phyloP scores from a whole-genome alignment of 768 basidiomycete species.

The Boletus sp. region DNA sequence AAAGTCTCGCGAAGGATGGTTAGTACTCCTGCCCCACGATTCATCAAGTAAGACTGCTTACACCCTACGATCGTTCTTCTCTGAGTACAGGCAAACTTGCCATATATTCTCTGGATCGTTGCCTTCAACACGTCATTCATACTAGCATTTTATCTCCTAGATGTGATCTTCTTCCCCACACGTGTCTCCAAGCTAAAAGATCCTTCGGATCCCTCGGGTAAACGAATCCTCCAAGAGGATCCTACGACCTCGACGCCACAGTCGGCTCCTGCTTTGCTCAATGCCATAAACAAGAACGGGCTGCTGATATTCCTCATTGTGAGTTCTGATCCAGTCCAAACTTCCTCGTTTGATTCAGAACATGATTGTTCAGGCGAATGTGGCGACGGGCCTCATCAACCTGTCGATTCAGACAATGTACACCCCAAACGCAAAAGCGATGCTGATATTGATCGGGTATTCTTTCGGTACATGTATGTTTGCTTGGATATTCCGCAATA shows the following conservation, averaged over 20 bases:
- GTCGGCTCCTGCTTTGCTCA: slow-evolving; percentile 54
- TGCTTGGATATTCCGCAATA: slow-evolving; percentile 55
- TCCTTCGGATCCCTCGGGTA: slow-evolving; percentile 22
- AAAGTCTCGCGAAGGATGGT: slow-evolving; percentile 64
- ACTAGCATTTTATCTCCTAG: slow-evolving; percentile 74
- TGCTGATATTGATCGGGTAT: slow-evolving; percentile 65
- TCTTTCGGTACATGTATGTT: slow-evolving; percentile 52
- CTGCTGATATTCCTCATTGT: slow-evolving; percentile 80
- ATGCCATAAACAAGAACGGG: slow-evolving; percentile 82
- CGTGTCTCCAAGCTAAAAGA: slow-evolving; percentile 31
- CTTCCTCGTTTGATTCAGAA: background rate
- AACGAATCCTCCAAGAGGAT: slow-evolving; percentile 27
- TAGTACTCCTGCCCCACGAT: slow-evolving; percentile 23
- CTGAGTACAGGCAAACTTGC: slow-evolving; percentile 70
- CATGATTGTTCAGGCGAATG: slow-evolving; percentile 63
- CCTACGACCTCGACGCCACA: slow-evolving; percentile 15
- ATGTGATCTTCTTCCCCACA: slow-evolving; percentile 64
- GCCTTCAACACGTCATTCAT: slow-evolving; percentile 89
- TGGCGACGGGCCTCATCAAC: slow-evolving; percentile 84
- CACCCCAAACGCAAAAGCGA: slow-evolving; percentile 49
- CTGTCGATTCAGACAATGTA: slow-evolving; percentile 82
- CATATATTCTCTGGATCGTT: slow-evolving; percentile 86
- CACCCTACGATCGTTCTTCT: background rate
- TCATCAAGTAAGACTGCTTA: background rate
- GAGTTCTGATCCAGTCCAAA: slow-evolving; percentile 29